Evolutionary conservation across 176 grass and related monocot species (phyloP), one percentile per base, ranked within the genome.

Genomic region (Eleusine indica): DNA sequence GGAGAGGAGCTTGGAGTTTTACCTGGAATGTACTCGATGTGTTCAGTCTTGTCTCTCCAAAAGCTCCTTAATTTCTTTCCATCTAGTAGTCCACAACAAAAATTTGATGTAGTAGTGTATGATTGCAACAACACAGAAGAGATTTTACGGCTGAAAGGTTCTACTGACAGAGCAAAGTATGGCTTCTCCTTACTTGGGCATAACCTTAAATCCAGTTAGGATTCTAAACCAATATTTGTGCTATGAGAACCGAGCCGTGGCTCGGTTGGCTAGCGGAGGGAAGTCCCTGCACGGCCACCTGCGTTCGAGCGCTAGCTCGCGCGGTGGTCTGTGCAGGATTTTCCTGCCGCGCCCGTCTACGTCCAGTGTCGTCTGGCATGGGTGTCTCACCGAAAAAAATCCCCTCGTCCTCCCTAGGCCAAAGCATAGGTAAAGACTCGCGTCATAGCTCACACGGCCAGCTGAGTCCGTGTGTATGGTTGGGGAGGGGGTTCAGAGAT

Each of bases 1-100:
- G 89, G 91, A 47, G 96, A 98, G 87, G 96, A 95, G 70, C 91
- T 98, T 58, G 96, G 96, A 85, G 85, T 98, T 19, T 89, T 98
- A 84, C 91, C 91, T 1, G 91, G 96, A 74, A 95, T 98, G 93
- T 89, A 95, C 78, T 91, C 91, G 0, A 78, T 95, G 62, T 90
- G 90, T 68, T 90, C 87, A 40, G 91, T 89, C 47, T 87, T 95
- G 56, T 65, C 82, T 58, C 89, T 98, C 85, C 87, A 98, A 77
- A 95, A 95, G 79, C 60, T 95, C 25, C 87, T 92, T 72, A 86
- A 87, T 60, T 95, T 94, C 83, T 75, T 88, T 95, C 86, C 89
- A 79, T 42, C 86, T 71, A 88, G 61, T 68, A 80, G 58, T 60
- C 80, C 87, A 61, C 74, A 80, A 9, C 75, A 61, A 42, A 85